phyloP scores from a whole-genome alignment of 768 basidiomycete species.

The Inosperma sp. region DNA sequence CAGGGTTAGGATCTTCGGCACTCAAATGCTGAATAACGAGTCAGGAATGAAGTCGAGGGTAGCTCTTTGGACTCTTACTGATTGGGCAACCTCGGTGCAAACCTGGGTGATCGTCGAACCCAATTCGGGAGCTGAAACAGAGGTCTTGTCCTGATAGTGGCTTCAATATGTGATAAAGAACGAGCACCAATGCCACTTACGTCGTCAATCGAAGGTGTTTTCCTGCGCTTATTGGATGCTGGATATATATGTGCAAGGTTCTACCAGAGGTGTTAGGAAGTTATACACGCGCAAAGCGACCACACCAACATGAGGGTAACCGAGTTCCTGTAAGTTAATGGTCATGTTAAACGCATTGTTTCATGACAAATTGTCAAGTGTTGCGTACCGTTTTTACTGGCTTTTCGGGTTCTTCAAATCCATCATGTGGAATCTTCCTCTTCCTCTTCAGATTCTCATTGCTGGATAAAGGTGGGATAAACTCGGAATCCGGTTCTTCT shows the following conservation, averaged over 20 bases:
- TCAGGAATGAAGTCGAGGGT: no score
- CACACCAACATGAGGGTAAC: slow-evolving; percentile 42
- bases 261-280: slow-evolving; percentile 22
- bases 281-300: background rate
- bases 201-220: slow-evolving; percentile 27
- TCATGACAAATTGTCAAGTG: background rate
- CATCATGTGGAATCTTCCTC: slow-evolving; percentile 33
- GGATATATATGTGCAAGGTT: slow-evolving; percentile 49
- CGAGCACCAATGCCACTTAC: background rate
- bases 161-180: slow-evolving; percentile 10
- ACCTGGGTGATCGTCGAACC: no score
- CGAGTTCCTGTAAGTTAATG: slow-evolving; percentile 28
- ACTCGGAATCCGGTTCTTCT: background rate
- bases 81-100: no score
- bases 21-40: background rate
- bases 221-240: slow-evolving; percentile 32
- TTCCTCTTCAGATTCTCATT: slow-evolving; percentile 31
- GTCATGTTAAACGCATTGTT: background rate
- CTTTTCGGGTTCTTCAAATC: slow-evolving; percentile 30
- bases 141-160: background rate
- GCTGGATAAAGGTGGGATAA: slow-evolving; percentile 12
- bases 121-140: no score
- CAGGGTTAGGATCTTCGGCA: background rate
- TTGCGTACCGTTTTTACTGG: background rate
- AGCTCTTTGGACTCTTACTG: no score